Base-by-base conservation (phyloP, 2,329 filamentous ascomycete genomes). In the Graphilbum sp. region DNA sequence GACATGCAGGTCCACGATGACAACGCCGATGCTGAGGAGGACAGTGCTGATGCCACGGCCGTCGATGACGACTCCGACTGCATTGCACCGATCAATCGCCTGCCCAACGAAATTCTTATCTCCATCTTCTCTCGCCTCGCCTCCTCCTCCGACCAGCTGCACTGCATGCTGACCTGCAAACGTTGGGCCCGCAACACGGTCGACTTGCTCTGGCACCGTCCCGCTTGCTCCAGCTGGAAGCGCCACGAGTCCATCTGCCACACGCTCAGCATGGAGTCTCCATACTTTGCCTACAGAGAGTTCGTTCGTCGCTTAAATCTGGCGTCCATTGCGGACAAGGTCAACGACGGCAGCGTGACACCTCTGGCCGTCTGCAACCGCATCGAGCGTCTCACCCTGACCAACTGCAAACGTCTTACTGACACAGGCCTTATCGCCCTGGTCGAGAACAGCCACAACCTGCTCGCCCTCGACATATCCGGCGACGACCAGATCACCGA, bases 51-150 rank as follows among this genome's bases (percentile, higher is more conserved):
- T 52, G 64, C 74, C 47, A 9, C 21, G 8, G 19, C 6, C 17
- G 17, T 3, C 17, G 20, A 10, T 6, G 31, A 29, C n/a, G 34
- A 37, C 2, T 12, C 16, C 11, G 35, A 24, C 50, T 81, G 79
- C 50, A 60, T 77, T 38, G 76, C 80, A n/a, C 85, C 87, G 35
- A 77, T 95, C 43, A 79, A 81, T 48, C 75, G 81, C 41, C 68
- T 98, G 27, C 90, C 90, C 30, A 88, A 87, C 56, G 90, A 98
- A 64, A 81, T 98, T 44, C 75, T 96, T 54, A 95, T 98, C 52
- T 73, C 77, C 58, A 79, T 96, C 51, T 95, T 98, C 59, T 69
- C 82, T 27, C 90, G 86, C 57, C 72, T 98, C 41, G 77, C 67
- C 50, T 74, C 71, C 12, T 71, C 86, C 2, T 62, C 66, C 33